These are phyloP conservation scores for Beverwykella pulmonaria DNA, from an alignment of 495 filamentous ascomycete species.

Conservation along the genomic window DNA sequence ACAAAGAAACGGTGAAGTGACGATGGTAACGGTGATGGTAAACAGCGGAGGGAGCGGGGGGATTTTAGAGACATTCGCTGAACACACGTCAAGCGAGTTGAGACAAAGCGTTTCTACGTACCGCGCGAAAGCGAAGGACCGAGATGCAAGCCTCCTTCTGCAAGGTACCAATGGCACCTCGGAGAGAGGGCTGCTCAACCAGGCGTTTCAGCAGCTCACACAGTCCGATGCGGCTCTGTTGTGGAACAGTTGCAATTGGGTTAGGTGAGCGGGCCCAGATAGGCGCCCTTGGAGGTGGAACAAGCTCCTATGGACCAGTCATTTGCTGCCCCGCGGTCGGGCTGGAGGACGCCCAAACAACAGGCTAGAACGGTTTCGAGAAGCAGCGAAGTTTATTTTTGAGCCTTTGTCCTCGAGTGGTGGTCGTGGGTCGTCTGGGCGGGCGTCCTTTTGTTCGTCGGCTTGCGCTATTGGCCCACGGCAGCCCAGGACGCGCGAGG, in stretches of 20 bases:
- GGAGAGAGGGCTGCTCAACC: conserved; percentile 26
- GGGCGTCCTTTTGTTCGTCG: conserved; percentile 29
- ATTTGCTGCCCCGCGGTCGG: conserved; percentile 29
- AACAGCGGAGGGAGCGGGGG: conserved; percentile 5
- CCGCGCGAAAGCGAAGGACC: conserved; percentile 39
- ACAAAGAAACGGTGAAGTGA: conserved; percentile 27
- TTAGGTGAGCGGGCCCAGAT: conserved; percentile 28
- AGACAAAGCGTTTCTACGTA: conserved; percentile 40
- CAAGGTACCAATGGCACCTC: conserved; percentile 31
- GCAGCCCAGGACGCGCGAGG: conserved; percentile 10
- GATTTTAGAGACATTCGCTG: conserved; percentile 19
- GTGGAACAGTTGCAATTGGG: conserved; percentile 29
- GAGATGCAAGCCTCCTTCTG: conserved; percentile 27
- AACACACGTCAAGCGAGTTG: conserved; percentile 9
- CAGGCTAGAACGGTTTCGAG: conserved; percentile 8
- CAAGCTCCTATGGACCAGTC: conserved; percentile 33
- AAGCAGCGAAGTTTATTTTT: conserved; percentile 30
- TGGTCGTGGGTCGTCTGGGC: conserved; percentile 14
- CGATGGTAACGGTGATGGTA: conserved; percentile 2
- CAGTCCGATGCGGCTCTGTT: conserved; percentile 36
- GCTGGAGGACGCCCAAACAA: conserved; percentile 34
- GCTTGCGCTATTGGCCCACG: conserved; percentile 32
- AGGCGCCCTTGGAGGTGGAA: conserved; percentile 33
- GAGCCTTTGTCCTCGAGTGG: conserved; percentile 31
- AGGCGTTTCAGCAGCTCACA: conserved; percentile 37